phyloP scores from a whole-genome alignment of 129 eudicot genomes.

The Escallonia herrerae region DNA sequence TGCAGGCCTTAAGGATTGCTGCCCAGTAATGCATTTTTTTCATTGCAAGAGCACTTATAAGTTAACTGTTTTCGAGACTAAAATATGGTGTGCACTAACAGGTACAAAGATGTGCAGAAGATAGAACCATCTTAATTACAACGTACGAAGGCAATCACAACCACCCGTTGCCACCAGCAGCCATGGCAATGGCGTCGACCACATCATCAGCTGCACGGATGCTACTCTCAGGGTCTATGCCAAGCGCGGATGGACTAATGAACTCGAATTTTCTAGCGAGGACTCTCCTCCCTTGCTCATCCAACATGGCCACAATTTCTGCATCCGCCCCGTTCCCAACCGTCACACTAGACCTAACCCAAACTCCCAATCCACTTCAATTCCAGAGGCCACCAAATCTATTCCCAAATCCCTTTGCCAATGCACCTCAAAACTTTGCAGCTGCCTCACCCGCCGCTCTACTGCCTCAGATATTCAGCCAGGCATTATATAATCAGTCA shows the following conservation, averaged over 20 bases:
- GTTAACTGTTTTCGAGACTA: too few relatives aligned
- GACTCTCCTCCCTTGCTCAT: slow-evolving; percentile 22
- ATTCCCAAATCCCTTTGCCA: slow-evolving; percentile 21
- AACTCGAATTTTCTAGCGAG: slow-evolving; percentile 26
- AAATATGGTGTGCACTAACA: not conserved
- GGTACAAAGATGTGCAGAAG: slow-evolving; percentile 45
- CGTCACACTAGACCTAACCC: slow-evolving; percentile 26
- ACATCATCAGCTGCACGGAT: slow-evolving; percentile 37
- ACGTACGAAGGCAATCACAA: slow-evolving; percentile 42
- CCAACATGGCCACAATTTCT: slow-evolving; percentile 29
- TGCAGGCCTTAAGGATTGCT: too few relatives aligned
- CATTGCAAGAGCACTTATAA: too few relatives aligned
- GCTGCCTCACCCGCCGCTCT: slow-evolving; percentile 10
- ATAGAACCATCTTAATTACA: slow-evolving; percentile 30
- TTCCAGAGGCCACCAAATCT: slow-evolving; percentile 21
- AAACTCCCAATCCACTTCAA: slow-evolving; percentile 30
- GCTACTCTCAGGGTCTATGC: slow-evolving; percentile 41
- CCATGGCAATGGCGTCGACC: slow-evolving; percentile 41
- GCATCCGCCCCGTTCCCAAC: slow-evolving; percentile 41
- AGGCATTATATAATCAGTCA: slow-evolving; percentile 45
- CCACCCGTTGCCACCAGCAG: slow-evolving; percentile 43
- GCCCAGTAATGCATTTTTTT: too few relatives aligned
- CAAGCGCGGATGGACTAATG: slow-evolving; percentile 24
- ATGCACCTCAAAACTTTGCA: not conserved
- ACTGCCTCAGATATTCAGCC: slow-evolving; percentile 46